These are phyloP conservation scores for Discostella pseudostelligera DNA, from an alignment of 108 stramenopile species.

Conservation along the genomic window DNA sequence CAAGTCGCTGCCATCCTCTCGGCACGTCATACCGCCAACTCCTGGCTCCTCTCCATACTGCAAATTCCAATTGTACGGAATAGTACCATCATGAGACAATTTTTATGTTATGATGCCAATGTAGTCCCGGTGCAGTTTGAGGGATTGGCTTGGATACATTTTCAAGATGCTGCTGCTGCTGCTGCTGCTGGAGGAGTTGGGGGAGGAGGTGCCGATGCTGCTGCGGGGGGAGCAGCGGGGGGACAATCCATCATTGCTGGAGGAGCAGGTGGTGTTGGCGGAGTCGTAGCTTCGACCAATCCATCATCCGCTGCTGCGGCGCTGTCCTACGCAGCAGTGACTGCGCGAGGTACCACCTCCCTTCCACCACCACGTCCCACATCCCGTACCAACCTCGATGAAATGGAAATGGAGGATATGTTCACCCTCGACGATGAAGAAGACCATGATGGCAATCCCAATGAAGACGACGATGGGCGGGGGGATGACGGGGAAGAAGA, in stretches of 20 bases:
- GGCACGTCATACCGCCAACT: constrained; percentile 62
- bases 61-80: constrained; percentile 60
- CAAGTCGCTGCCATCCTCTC: constrained; percentile 44
- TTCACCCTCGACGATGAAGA: constrained; percentile 51
- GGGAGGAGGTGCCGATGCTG: too few relatives aligned
- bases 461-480: not conserved
- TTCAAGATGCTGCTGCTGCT: constrained; percentile 17
- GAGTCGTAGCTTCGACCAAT: too few relatives aligned
- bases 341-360: constrained; percentile 10
- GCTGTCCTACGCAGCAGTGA: constrained; percentile 2
- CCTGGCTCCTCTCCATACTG: constrained; percentile 67
- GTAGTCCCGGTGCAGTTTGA: constrained; percentile 83
- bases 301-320: constrained; percentile 8
- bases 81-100: constrained; percentile 63
- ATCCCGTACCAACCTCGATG: constrained; percentile 49
- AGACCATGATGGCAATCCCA: constrained; percentile 11
- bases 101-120: constrained; percentile 78
- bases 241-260: too few relatives aligned
- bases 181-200: too few relatives aligned
- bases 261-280: constrained; percentile 24
- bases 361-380: not conserved
- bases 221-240: too few relatives aligned
- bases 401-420: constrained; percentile 88
- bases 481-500: constrained; percentile 31
- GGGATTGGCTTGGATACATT: constrained; percentile 73